phyloP scores from a whole-genome alignment of 129 eudicot genomes.

The Escallonia herrerae region DNA sequence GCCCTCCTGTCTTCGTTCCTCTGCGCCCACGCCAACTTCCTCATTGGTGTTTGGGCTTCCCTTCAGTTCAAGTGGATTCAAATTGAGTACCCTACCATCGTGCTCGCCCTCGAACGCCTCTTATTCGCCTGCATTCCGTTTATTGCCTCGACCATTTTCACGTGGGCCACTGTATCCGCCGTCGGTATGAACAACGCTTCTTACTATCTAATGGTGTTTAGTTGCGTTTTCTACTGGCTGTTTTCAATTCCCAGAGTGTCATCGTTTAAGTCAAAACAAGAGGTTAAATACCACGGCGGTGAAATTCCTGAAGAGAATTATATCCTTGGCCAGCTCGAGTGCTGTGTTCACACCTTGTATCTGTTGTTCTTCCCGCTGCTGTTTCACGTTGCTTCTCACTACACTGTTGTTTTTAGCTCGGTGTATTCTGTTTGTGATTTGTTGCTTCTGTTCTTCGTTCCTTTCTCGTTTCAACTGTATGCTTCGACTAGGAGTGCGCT shows the following conservation, averaged over 20 bases:
- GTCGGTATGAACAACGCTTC: constrained; percentile 76
- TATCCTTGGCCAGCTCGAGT: constrained; percentile 75
- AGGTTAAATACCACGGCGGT: constrained; percentile 72
- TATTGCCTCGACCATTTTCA: constrained; percentile 54
- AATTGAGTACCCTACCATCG: constrained; percentile 79
- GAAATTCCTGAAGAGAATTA: constrained; percentile 69
- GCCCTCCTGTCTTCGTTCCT: constrained; percentile 48
- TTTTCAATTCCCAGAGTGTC: constrained; percentile 78
- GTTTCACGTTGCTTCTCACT: constrained; percentile 75
- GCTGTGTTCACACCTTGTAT: constrained; percentile 76
- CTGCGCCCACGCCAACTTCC: constrained; percentile 60
- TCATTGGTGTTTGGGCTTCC: constrained; percentile 94
- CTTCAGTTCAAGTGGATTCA: constrained; percentile 97
- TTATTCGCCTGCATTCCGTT: constrained; percentile 74
- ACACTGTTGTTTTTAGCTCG: constrained; percentile 56
- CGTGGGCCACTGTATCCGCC: constrained; percentile 88
- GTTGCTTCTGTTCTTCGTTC: constrained; percentile 78
- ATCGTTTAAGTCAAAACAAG: constrained; percentile 68
- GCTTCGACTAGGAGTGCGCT: constrained; percentile 91
- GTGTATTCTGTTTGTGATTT: constrained; percentile 61
- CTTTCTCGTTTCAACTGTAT: constrained; percentile 74
- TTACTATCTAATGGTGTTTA: constrained; percentile 70
- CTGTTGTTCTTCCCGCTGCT: constrained; percentile 64
- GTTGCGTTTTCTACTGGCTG: constrained; percentile 78
- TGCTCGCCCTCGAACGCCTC: constrained; percentile 73